A percentile compares a stretch with the other conserved stretches of the same genome.
phyloP scores from a whole-genome alignment of 768 basidiomycete species.

The Podaxis mareebaensis region DNA sequence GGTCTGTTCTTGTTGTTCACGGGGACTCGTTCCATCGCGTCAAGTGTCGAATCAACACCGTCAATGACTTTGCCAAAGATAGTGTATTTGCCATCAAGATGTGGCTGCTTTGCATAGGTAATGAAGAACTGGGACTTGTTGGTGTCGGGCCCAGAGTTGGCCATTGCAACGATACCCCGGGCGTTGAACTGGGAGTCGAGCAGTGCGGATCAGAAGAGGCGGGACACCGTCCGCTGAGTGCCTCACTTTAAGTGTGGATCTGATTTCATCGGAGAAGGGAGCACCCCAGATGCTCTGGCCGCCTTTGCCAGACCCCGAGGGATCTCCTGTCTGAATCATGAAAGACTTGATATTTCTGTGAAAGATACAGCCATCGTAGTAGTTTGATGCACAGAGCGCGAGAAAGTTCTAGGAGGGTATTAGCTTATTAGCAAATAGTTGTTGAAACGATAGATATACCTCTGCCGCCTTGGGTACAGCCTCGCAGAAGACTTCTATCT shows the following conservation, averaged over 20 bases:
- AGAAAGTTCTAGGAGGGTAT: slow-evolving; percentile 77
- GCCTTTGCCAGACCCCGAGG: slow-evolving; percentile 88
- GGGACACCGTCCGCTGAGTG: slow-evolving; percentile 17
- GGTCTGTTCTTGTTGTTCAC: slow-evolving; percentile 92
- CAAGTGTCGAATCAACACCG: slow-evolving; percentile 90
- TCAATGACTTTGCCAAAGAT: slow-evolving; percentile 99
- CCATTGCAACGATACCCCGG: slow-evolving; percentile 96
- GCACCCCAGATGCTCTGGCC: slow-evolving; percentile 97
- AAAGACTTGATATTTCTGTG: slow-evolving; percentile 96
- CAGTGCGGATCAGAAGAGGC: slow-evolving; percentile 24
- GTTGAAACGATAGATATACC: slow-evolving; percentile 40
- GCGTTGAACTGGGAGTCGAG: slow-evolving; percentile 75
- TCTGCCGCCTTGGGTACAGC: slow-evolving; percentile 94
- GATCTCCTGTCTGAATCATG: slow-evolving; percentile 95
- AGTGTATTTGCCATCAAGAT: slow-evolving; percentile 92
- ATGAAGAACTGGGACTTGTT: slow-evolving; percentile 94
- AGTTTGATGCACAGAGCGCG: slow-evolving; percentile 87
- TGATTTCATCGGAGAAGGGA: slow-evolving; percentile 88
- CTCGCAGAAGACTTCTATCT: slow-evolving; percentile 98
- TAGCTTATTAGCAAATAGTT: slow-evolving; percentile 14
- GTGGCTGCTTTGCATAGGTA: slow-evolving; percentile 89
- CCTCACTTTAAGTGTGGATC: slow-evolving; percentile 88
- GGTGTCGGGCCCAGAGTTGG: slow-evolving; percentile 90
- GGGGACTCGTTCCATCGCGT: slow-evolving; percentile 90
- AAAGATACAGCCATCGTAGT: slow-evolving; percentile 83